These are phyloP conservation scores for Aspergillus fijiensis DNA, from an alignment of 2,329 filamentous ascomycete genomes.

Conservation along the genomic window DNA sequence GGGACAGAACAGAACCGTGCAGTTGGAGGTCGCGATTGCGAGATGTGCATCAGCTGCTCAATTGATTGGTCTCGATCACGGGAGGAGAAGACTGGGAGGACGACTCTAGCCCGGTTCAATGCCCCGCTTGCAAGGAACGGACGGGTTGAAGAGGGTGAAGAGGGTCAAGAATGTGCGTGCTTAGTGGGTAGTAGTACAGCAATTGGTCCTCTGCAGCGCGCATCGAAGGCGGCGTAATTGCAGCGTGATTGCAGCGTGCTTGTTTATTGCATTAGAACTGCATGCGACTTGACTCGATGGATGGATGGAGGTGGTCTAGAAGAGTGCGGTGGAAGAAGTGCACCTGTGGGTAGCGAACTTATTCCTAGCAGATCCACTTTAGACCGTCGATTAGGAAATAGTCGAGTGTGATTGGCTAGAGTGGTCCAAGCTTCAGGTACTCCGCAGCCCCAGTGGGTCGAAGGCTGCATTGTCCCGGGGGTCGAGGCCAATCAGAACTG, in stretches of 20 bases:
- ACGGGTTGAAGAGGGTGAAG: not conserved
- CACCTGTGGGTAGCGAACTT: not conserved
- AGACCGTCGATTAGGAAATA: slow-evolving; percentile 5
- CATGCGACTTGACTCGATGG: not conserved
- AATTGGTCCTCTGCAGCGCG: not conserved
- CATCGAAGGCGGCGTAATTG: not conserved
- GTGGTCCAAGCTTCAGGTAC: slow-evolving; percentile 15
- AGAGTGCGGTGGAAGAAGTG: not conserved
- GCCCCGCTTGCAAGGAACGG: not conserved
- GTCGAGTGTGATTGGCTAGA: not conserved
- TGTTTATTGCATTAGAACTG: slow-evolving; percentile 2
- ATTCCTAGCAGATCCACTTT: not conserved
- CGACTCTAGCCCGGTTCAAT: not conserved
- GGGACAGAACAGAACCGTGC: not conserved
- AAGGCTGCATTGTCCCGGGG: slow-evolving; percentile 2
- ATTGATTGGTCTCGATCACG: slow-evolving; percentile 3
- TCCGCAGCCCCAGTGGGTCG: not conserved
- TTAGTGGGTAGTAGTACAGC: not conserved
- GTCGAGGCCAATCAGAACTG: slow-evolving; percentile 16
- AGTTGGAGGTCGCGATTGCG: not conserved
- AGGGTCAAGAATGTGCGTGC: too few relatives aligned
- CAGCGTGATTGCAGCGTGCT: not conserved
- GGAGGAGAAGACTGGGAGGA: not conserved
- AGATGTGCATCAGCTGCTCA: slow-evolving; percentile 2
- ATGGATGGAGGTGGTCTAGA: not conserved